Conservation (phyloP, 257 asterid genomes). For the Jaltomata sinuosa region DNA sequence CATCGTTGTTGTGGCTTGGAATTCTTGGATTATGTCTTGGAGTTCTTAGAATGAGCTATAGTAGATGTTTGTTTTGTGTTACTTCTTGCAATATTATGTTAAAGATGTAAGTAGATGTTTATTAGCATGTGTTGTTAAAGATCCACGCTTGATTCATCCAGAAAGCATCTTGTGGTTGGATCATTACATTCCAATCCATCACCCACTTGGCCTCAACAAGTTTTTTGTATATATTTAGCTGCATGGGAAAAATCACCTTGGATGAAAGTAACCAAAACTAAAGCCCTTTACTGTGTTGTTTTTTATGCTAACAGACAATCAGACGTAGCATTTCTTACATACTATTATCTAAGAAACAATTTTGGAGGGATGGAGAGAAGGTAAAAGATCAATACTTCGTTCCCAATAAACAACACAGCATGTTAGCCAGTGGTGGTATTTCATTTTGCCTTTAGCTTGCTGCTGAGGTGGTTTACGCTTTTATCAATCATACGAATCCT, state of each 20-base stretch:
- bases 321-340: neutral
- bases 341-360: neutral
- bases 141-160: neutral
- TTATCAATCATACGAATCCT: neutral
- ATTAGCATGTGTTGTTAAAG: neutral
- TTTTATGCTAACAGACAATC: neutral
- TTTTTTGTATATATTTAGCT: neutral
- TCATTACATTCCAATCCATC: neutral
- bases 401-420: neutral
- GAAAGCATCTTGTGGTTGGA: neutral
- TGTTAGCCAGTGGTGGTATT: neutral
- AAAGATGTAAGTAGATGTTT: neutral
- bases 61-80: neutral
- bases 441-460: neutral
- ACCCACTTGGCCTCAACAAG: neutral
- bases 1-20: neutral
- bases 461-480: neutral
- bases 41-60: neutral
- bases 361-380: neutral
- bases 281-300: neutral
- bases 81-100: neutral
- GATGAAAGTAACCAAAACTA: neutral
- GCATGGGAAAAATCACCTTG: neutral
- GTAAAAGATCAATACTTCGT: neutral
- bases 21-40: neutral